Conservation (phyloP, 257 asterid species). For the Nicotiana paniculata region DNA sequence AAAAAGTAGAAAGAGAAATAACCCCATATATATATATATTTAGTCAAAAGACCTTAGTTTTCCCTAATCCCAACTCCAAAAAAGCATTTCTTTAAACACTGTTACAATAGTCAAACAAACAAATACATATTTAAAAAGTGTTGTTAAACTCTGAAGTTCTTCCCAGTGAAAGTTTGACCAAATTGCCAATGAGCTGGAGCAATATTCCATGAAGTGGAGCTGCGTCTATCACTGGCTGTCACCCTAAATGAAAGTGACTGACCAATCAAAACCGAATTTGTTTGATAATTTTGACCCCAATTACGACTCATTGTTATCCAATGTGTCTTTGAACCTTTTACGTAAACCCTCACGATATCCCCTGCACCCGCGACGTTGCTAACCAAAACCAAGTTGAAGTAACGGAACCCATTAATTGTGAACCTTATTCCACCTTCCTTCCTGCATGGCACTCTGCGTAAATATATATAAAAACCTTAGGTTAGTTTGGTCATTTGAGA, state of each 20-base stretch:
- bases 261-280: constrained; percentile 45
- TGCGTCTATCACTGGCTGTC: constrained; percentile 57
- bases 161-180: constrained; percentile 76
- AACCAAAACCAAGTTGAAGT: constrained; percentile 61
- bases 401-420: constrained; percentile 74
- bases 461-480: neutral
- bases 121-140: too few species aligned
- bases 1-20: neutral
- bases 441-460: constrained; percentile 66
- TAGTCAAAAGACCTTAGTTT: neutral
- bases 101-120: constrained; percentile 22
- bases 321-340: constrained; percentile 57
- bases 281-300: constrained; percentile 97
- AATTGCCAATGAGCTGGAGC: constrained; percentile 70
- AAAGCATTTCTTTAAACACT: neutral
- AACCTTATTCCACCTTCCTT: constrained; percentile 73
- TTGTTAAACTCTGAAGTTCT: constrained; percentile 60
- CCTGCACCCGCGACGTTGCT: constrained; percentile 93
- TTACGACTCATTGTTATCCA: constrained; percentile 77
- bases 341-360: constrained; percentile 50
- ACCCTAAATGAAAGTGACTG: constrained; percentile 78
- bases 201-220: constrained; percentile 74
- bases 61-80: constrained; percentile 7
- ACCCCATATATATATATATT: constrained; percentile 4
- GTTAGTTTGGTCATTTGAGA: neutral